Conservation (phyloP, 257 asterid genomes). For the Rhazya stricta region DNA sequence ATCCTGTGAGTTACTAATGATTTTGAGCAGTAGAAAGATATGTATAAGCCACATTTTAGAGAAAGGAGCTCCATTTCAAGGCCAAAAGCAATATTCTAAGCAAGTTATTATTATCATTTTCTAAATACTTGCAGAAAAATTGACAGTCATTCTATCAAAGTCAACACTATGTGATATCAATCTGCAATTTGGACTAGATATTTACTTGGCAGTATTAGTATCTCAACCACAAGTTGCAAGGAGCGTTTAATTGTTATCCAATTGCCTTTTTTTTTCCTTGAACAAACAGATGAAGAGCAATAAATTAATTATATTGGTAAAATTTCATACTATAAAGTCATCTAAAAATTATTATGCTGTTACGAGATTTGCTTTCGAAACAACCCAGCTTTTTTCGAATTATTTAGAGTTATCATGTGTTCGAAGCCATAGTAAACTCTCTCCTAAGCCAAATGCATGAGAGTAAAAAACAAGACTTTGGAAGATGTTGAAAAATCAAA, state of each 20-base stretch:
- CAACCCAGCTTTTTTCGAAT: constrained; percentile 93
- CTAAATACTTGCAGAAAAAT: neutral
- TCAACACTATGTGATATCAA: neutral
- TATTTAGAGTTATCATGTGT: constrained; percentile 76
- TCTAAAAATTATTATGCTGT: neutral
- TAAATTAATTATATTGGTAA: constrained; percentile 6
- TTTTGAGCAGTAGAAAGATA: neutral
- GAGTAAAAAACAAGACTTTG: constrained; percentile 7
- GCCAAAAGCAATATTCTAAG: neutral
- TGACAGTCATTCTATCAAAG: neutral
- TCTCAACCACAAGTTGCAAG: constrained; percentile 82
- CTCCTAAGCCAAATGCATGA: constrained; percentile 50
- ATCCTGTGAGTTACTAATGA: neutral
- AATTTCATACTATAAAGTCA: neutral
- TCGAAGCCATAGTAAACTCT: constrained; percentile 95
- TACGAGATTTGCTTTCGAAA: constrained; percentile 71
- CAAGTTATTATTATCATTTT: neutral
- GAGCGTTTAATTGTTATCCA: constrained; percentile 85
- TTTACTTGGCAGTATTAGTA: constrained; percentile 79
- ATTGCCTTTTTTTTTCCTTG: constrained; percentile 86
- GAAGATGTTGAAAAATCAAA: neutral
- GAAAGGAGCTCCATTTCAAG: neutral
- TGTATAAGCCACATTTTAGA: neutral
- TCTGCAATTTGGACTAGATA: constrained; percentile 13
- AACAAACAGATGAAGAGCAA: constrained; percentile 22